Evolutionary conservation across 257 asterid species (phyloP).

Genomic region (Solanum rostratum): DNA sequence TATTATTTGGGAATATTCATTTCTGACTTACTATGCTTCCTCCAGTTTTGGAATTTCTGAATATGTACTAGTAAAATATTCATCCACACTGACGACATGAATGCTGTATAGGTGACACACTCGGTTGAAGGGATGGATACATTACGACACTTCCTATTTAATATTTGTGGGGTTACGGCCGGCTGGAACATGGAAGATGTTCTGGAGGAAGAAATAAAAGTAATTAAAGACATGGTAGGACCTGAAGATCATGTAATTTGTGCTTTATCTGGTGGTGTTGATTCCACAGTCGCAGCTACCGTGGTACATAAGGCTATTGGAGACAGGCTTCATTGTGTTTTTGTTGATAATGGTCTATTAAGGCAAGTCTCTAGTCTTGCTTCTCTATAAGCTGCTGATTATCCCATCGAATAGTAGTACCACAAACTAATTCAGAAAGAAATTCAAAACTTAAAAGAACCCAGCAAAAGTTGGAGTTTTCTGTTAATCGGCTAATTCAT

Average conservation of each 20-base stretch:
- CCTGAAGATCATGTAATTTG: constrained; percentile 84
- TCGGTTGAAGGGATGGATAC: constrained; percentile 93
- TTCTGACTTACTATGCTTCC: neutral
- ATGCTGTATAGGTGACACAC: constrained; percentile 66
- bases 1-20: neutral
- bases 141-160: constrained; percentile 59
- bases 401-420: neutral
- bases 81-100: neutral
- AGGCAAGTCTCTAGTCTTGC: constrained; percentile 31
- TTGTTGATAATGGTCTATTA: constrained; percentile 90
- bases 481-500: neutral
- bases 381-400: neutral
- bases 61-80: neutral
- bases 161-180: constrained; percentile 62
- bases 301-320: constrained; percentile 95
- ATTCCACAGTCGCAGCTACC: constrained; percentile 94
- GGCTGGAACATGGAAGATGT: constrained; percentile 92
- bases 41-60: neutral
- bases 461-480: neutral
- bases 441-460: neutral
- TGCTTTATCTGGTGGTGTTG: constrained; percentile 97
- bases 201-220: constrained; percentile 69
- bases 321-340: constrained; percentile 89
- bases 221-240: constrained; percentile 50
- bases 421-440: neutral